Evolutionary conservation across 306 rosid genomes (phyloP), one percentile per base, ranked within the genome.

Genomic region (Dalbergia cultrata): DNA sequence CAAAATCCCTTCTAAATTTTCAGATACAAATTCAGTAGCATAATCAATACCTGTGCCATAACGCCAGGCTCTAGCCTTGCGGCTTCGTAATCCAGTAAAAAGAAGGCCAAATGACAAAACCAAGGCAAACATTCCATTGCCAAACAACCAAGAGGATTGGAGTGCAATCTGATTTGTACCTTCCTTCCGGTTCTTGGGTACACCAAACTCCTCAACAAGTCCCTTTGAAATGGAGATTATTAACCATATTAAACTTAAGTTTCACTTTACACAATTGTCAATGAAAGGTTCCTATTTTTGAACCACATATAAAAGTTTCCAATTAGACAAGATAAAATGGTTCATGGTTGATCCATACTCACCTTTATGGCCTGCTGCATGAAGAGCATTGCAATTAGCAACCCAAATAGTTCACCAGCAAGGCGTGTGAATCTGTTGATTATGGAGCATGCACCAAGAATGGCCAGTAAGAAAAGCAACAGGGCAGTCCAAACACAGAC

Each of bases 321-420:
- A 19, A 19, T 75, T 64, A 41, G 49, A 31, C 60, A 39, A 22
- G 58, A 71, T 64, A 64, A 57, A 44, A 18, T 74, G 75, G 45
- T 44, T 59, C 61, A 80, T 41, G 45, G 77, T 19, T 43, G 5
- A 74, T 26, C 73, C 72, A 67, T 18, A 83, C 91, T 85, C 85
- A 94, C 98, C 84, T 85, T 88, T 82, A 94, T 94, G 66, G 98
- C 98, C 88, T 94, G 95, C 90, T 94, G 97, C 98, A 92, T 92
- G 78, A 94, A 94, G 72, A 94, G 97, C 97, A 92, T 92, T 45
- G 98, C 97, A 68, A 94, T 94, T 57, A 94, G 84, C 79, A 94
- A 86, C 83, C 98, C 98, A 82, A 94, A 94, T 81, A 94, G 86
- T 89, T 94, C 98, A 18, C 98, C 98, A 52, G 98, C 97, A 84